phyloP scores from a whole-genome alignment of 1,284 basidiomycete genomes.

The Apiotrichum akiyoshidainum region DNA sequence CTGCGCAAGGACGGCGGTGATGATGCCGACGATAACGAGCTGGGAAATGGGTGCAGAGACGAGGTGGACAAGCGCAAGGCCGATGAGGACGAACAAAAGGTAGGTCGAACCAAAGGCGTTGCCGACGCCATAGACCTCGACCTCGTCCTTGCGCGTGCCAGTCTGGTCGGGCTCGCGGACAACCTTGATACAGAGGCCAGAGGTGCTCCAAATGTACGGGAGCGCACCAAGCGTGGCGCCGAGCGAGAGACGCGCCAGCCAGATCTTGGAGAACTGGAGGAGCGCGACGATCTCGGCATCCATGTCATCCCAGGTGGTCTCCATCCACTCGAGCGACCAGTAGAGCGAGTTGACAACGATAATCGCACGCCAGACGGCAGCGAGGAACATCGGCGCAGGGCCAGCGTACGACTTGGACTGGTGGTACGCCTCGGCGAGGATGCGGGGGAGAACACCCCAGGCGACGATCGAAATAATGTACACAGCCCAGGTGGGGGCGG shows the following conservation, averaged over 20 bases:
- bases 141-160: conserved; percentile 50
- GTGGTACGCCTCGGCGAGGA: conserved; percentile 60
- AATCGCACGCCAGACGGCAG: conserved; percentile 58
- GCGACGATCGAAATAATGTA: conserved; percentile 60
- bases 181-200: conserved; percentile 70
- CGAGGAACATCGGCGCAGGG: conserved; percentile 63
- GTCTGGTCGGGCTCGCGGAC: conserved; percentile 46
- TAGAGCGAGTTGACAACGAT: conserved; percentile 62
- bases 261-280: conserved; percentile 59
- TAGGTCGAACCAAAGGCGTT: conserved; percentile 88
- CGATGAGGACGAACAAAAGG: conserved; percentile 70
- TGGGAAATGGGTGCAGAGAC: conserved; percentile 78
- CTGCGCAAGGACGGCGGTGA: conserved; percentile 66
- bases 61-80: conserved; percentile 63
- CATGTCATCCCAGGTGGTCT: conserved; percentile 52
- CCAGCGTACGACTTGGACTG: conserved; percentile 73
- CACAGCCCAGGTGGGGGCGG: conserved; percentile 61
- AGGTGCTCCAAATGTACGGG: conserved; percentile 63
- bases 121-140: conserved; percentile 78
- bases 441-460: conserved; percentile 58
- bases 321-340: conserved; percentile 78
- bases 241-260: conserved; percentile 62
- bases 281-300: conserved; percentile 40
- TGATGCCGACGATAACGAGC: conserved; percentile 63
- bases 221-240: conserved; percentile 58